Conservation (phyloP, 2,329 filamentous ascomycete species). For the Leptographium wingfieldii region DNA sequence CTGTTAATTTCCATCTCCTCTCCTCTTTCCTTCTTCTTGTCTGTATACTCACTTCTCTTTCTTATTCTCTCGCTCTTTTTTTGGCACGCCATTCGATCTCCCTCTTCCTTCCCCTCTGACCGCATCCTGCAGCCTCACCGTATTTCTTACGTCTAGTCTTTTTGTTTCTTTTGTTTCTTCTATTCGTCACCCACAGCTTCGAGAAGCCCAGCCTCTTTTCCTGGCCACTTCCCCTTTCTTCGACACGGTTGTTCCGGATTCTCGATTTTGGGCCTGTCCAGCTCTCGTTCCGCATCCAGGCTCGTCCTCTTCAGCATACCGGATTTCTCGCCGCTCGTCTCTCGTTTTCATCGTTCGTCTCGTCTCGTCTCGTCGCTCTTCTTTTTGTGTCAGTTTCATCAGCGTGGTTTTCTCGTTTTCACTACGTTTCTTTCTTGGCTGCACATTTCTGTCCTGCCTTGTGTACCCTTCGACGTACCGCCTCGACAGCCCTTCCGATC, state of each 20-base stretch:
- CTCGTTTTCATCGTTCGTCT: background rate
- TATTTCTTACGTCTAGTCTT: conserved; percentile 4
- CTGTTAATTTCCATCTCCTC: background rate
- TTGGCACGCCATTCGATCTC: background rate
- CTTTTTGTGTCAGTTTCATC: background rate
- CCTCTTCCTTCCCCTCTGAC: background rate
- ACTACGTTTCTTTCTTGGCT: background rate
- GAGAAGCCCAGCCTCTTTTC: background rate
- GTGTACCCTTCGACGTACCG: background rate
- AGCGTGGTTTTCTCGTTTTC: conserved; percentile 1
- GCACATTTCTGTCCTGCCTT: background rate
- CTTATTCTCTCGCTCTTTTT: background rate
- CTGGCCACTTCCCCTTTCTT: background rate
- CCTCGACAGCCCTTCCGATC: background rate
- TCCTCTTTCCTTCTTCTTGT: background rate
- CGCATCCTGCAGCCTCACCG: conserved; percentile 2
- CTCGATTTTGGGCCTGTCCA: background rate
- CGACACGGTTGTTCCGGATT: background rate
- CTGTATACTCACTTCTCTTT: background rate
- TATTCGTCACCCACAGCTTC: background rate
- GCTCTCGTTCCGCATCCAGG: background rate
- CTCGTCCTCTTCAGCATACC: background rate
- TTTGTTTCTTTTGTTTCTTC: background rate
- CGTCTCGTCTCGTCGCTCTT: background rate
- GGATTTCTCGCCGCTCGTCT: background rate